Conservation (phyloP, 2,329 filamentous ascomycete genomes). For the Claviceps pusilla region DNA sequence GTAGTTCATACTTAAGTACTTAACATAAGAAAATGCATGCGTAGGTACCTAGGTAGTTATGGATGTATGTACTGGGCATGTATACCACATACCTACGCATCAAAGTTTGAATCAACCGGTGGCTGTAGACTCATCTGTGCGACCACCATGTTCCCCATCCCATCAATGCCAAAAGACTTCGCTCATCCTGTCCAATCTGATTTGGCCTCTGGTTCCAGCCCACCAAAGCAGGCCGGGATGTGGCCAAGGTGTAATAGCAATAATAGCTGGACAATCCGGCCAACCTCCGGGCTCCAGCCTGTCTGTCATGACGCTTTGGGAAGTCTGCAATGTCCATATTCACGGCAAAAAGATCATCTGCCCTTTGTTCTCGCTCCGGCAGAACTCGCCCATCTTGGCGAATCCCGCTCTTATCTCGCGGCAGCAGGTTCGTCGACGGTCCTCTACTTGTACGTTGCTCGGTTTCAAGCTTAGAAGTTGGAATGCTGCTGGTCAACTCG, state of each 20-base stretch:
- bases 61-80: too few relatives aligned
- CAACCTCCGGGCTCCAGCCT: not conserved
- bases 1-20: too few relatives aligned
- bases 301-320: not conserved
- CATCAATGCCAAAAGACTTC: not conserved
- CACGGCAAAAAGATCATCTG: not conserved
- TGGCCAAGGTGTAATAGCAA: not conserved
- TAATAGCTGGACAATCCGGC: not conserved
- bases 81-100: too few relatives aligned
- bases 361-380: not conserved
- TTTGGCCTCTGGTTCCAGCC: not conserved
- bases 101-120: not conserved
- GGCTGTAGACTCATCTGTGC: not conserved
- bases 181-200: not conserved
- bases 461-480: not conserved
- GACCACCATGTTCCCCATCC: not conserved
- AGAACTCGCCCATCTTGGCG: not conserved
- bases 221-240: not conserved
- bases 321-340: not conserved
- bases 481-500: constrained; percentile 1
- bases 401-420: not conserved
- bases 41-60: too few relatives aligned
- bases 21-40: not conserved
- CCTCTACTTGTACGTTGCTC: too few relatives aligned
- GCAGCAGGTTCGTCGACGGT: not conserved